A percentile compares a stretch with the other conserved stretches of the same genome.
phyloP scores from a whole-genome alignment of 208 protist species.

The Trypanosoma brucei region DNA sequence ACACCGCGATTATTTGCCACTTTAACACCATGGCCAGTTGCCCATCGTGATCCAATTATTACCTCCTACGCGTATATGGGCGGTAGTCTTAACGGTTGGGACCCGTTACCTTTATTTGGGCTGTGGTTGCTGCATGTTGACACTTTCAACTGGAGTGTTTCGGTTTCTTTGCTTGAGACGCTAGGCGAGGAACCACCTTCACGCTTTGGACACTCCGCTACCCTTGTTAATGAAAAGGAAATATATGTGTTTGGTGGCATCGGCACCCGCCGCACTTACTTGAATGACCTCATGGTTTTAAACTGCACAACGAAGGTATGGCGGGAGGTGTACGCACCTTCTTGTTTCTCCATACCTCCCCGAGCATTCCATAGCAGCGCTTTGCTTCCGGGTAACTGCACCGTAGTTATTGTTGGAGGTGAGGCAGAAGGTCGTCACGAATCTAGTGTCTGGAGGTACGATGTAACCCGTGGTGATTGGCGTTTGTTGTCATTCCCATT shows the following conservation, averaged over 20 bases:
- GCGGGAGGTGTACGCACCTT: conserved; percentile 73
- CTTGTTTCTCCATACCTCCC: conserved; percentile 30
- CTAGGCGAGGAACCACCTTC: conserved; percentile 58
- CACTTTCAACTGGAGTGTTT: conserved; percentile 22
- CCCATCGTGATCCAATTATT: conserved; percentile 7
- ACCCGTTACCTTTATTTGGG: conserved; percentile 46
- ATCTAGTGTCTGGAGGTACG: conserved; percentile 42
- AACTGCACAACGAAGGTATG: conserved; percentile 61
- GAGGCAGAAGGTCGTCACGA: conserved; percentile 40
- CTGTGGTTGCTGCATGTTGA: conserved; percentile 42
- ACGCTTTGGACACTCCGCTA: conserved; percentile 63
- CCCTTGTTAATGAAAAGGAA: conserved; percentile 21
- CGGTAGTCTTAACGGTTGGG: conserved; percentile 51
- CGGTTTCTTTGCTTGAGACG: conserved; percentile 27
- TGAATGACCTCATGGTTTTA: conserved; percentile 64
- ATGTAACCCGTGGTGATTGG: conserved; percentile 39
- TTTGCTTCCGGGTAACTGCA: conserved; percentile 18
- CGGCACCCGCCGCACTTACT: conserved; percentile 26
- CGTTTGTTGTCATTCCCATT: conserved; percentile 40
- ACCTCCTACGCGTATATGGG: conserved; percentile 59
- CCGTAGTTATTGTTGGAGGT: conserved; percentile 54
- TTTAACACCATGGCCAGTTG: conserved; percentile 45
- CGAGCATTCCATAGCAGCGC: conserved; percentile 56
- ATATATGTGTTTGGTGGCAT: conserved; percentile 73
- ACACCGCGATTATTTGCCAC: conserved; percentile 51